Evolutionary conservation across 352 stramenopile genomes (phyloP).

Genomic region (Phytophthora litchii): DNA sequence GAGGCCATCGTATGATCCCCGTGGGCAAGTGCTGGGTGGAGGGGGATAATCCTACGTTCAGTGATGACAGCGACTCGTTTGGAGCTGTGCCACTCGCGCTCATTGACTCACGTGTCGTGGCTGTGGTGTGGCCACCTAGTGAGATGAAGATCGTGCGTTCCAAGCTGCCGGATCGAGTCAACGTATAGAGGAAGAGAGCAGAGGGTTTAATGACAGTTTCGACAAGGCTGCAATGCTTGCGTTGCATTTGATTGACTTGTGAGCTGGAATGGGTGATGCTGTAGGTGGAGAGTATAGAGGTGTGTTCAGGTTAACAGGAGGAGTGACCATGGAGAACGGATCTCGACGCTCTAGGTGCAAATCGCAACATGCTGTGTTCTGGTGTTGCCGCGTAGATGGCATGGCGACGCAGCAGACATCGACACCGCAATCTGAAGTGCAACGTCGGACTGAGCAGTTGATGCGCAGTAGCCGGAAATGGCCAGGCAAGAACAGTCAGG

Average conservation of each 20-base stretch:
- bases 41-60: constrained; percentile 76
- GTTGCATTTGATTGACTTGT: constrained; percentile 24
- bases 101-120: constrained; percentile 78
- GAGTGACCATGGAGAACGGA: background rate
- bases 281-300: background rate
- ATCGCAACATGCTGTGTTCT: background rate
- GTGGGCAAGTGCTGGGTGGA: constrained; percentile 88
- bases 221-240: constrained; percentile 11
- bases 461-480: too few relatives aligned
- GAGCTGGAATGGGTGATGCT: constrained; percentile 1
- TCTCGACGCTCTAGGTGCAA: background rate
- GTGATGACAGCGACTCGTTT: constrained; percentile 82
- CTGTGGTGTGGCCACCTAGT: constrained; percentile 77
- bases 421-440: constrained; percentile 4
- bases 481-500: too few relatives aligned
- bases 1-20: constrained; percentile 49
- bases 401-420: background rate
- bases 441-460: constrained; percentile 25
- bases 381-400: background rate
- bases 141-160: constrained; percentile 66
- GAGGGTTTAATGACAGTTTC: constrained; percentile 10
- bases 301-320: background rate
- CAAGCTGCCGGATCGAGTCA: constrained; percentile 62
- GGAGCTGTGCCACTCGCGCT: constrained; percentile 80
- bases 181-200: constrained; percentile 40